A percentile compares a stretch with the other conserved stretches of the same genome.
phyloP scores from a whole-genome alignment of 2,329 filamentous ascomycete species.

The Clarireedia hainanense region DNA sequence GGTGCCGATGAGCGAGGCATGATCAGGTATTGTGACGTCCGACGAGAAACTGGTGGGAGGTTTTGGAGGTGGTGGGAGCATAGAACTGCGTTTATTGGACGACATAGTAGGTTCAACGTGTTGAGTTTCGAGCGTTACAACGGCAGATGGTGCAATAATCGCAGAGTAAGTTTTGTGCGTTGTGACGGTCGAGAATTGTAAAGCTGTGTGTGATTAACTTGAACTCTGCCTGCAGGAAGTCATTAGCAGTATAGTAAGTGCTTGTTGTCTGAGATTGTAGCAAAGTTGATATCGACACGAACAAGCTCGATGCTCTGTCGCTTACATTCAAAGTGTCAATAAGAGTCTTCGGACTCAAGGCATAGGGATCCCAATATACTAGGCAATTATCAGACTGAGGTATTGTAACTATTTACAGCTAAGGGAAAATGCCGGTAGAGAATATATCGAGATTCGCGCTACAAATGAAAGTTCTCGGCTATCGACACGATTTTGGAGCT shows the following conservation, averaged over 20 bases:
- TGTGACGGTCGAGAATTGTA: neutral
- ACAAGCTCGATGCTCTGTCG: conserved; percentile 15
- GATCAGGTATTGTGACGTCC: conserved; percentile 53
- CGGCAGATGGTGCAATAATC: neutral
- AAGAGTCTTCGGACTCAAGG: neutral
- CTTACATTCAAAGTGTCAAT: conserved; percentile 12
- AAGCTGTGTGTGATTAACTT: neutral
- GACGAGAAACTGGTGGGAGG: conserved; percentile 55
- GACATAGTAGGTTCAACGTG: conserved; percentile 20
- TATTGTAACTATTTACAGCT: neutral
- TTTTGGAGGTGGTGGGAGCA: conserved; percentile 43
- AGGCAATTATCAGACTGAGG: neutral
- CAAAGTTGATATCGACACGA: conserved; percentile 11
- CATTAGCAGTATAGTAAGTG: conserved; percentile 12
- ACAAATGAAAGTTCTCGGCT: conserved; percentile 7
- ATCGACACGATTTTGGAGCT: conserved; percentile 6
- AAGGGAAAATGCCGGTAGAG: neutral
- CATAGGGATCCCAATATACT: neutral
- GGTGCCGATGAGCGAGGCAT: conserved; percentile 57
- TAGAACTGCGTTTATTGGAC: conserved; percentile 37
- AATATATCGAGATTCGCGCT: neutral
- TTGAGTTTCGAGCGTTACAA: neutral
- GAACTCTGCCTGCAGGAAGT: conserved; percentile 1
- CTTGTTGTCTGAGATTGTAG: neutral
- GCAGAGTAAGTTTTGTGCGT: neutral